Evolutionary conservation across 495 filamentous ascomycete genomes (phyloP), one percentile per base, ranked within the genome.

Genomic region (Penicillium riverlandense): DNA sequence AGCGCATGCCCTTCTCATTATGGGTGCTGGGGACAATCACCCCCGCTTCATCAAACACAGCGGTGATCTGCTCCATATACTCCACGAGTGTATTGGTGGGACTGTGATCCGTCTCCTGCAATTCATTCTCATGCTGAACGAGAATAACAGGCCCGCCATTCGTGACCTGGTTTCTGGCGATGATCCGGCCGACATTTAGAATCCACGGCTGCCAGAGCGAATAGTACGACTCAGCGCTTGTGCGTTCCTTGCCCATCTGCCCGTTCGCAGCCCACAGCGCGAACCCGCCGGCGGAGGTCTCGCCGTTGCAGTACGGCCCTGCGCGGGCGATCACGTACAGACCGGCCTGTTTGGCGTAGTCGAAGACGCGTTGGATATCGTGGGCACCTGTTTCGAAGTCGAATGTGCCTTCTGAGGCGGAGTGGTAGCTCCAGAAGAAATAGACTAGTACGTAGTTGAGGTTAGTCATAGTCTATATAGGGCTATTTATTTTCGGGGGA

Each of bases 281-380:
- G 27, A 73, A 65, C 0, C 75, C 75, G 3, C 74, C 75, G 10
- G 55, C 74, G 33, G 63, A 69, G 6, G 67, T 68, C 38, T 75
- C 69, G 6, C 67, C 80, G 47, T 82, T 84, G 45, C 71, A 61
- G 48, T 82, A 83, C 1, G 78, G 79, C 0, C 79, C 79, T 9
- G 79, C 72, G 29, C 79, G 63, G 30, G 72, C 69, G 13, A 83
- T 72, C 14, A 82, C 66, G 48, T 77, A 83, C 36, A 82, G 51
- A 15, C 79, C 79, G 4, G 76, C 55, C 40, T 78, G 54, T 48
- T 76, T 77, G 14, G 78, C 76, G 16, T 78, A 63, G 34, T 77
- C 72, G 14, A 82, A 74, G 15, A 83, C 53, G 11, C 60, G 59
- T 11, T 70, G 68, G 40, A 82, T 61, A 40, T 81, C 64, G 45